A percentile compares a stretch with the other conserved stretches of the same genome.
Evolutionary conservation across 1,284 basidiomycete genomes (phyloP).

Genomic region (Tylopilus sp.): DNA sequence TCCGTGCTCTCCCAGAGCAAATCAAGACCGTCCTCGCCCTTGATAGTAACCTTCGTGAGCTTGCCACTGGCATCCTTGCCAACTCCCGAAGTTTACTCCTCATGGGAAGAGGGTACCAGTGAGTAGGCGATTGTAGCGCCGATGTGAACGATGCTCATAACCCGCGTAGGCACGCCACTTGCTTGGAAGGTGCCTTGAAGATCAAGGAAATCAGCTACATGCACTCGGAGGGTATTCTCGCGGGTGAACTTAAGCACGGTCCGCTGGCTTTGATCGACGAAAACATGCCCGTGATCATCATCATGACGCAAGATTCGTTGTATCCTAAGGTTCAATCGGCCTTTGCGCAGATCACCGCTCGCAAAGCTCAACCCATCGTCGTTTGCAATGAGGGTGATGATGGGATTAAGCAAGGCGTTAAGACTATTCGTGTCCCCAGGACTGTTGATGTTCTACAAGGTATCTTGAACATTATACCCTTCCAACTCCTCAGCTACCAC

Average conservation of each 20-base stretch:
- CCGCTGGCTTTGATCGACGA: constrained; percentile 97
- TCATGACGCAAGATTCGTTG: constrained; percentile 98
- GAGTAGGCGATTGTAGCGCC: constrained; percentile 23
- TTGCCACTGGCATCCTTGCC: constrained; percentile 74
- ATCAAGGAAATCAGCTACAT: constrained; percentile 98
- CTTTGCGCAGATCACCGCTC: constrained; percentile 92
- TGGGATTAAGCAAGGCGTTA: constrained; percentile 67
- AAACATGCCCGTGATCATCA: constrained; percentile 96
- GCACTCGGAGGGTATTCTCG: constrained; percentile 91
- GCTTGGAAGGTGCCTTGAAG: constrained; percentile 96
- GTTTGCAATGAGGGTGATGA: constrained; percentile 94
- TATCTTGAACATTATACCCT: constrained; percentile 92
- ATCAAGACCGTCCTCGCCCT: constrained; percentile 85
- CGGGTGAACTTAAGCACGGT: constrained; percentile 98
- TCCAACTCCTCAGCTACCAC: constrained; percentile 96
- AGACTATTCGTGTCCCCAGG: constrained; percentile 89
- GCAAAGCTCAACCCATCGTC: constrained; percentile 94
- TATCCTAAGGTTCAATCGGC: constrained; percentile 98
- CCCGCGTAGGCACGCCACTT: constrained; percentile 73
- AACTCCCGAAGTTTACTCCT: constrained; percentile 88
- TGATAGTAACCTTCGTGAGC: constrained; percentile 76
- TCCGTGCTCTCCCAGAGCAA: constrained; percentile 85
- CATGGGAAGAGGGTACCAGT: constrained; percentile 99
- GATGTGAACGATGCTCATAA: not conserved
- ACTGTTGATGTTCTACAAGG: constrained; percentile 97